Evolutionary conservation across 306 rosid genomes (phyloP).

Genomic region (Aeschynomene evenia): DNA sequence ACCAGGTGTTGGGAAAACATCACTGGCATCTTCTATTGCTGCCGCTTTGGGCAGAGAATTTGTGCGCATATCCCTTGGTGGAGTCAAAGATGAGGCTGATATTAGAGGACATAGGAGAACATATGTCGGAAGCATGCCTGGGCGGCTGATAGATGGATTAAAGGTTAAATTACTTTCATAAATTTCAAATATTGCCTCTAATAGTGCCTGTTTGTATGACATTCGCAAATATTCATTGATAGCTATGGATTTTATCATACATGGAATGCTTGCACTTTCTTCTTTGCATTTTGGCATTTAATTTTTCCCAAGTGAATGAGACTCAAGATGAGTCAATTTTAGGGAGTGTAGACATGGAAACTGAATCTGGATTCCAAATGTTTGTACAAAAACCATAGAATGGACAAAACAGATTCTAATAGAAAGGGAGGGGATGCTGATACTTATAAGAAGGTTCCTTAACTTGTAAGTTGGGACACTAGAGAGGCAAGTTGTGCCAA

Average conservation of each 20-base stretch:
- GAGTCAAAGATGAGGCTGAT: slow-evolving; percentile 99
- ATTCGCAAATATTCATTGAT: slow-evolving; percentile 14
- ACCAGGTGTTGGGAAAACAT: slow-evolving; percentile 99
- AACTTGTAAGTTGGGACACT: neutral
- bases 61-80: slow-evolving; percentile 97
- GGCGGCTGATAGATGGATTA: slow-evolving; percentile 93
- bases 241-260: slow-evolving; percentile 1
- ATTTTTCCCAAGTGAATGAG: slow-evolving; percentile 18
- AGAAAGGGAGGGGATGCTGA: neutral
- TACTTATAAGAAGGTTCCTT: neutral
- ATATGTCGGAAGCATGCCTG: slow-evolving; percentile 99
- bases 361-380: slow-evolving; percentile 18
- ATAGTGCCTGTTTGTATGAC: slow-evolving; percentile 22
- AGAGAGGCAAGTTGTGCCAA: neutral
- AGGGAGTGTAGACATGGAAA: slow-evolving; percentile 22
- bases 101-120: slow-evolving; percentile 99
- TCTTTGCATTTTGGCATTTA: neutral
- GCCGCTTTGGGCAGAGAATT: slow-evolving; percentile 94
- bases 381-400: neutral
- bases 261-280: slow-evolving; percentile 16
- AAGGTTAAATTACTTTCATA: slow-evolving; percentile 61
- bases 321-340: slow-evolving; percentile 15
- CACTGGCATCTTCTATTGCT: slow-evolving; percentile 99
- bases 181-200: slow-evolving; percentile 6
- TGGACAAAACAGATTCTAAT: slow-evolving; percentile 8